Evolutionary conservation across 2,329 filamentous ascomycete genomes (phyloP).

Genomic region (Xylariaceae sp.): DNA sequence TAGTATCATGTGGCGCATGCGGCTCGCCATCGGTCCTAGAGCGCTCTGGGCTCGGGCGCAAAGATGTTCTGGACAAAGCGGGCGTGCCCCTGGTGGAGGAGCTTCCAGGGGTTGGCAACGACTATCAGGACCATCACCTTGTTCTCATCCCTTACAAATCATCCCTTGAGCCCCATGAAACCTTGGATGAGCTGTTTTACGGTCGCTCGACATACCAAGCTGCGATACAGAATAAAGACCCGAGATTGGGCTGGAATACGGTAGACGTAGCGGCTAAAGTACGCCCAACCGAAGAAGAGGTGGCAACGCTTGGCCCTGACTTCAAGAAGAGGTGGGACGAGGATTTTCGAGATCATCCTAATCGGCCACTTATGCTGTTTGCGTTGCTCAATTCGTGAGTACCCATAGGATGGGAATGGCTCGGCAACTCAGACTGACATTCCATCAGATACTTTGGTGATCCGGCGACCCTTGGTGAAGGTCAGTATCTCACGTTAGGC

Average conservation of each 20-base stretch:
- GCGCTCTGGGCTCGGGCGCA: constrained; percentile 57
- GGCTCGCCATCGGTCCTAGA: constrained; percentile 56
- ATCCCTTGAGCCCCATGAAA: constrained; percentile 44
- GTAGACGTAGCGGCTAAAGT: constrained; percentile 49
- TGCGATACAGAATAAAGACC: constrained; percentile 21
- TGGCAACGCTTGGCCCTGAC: constrained; percentile 44
- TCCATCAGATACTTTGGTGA: constrained; percentile 6
- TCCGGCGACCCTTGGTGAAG: constrained; percentile 13
- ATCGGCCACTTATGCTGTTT: constrained; percentile 43
- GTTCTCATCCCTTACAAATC: constrained; percentile 47
- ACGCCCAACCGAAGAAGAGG: constrained; percentile 46
- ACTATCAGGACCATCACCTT: constrained; percentile 51
- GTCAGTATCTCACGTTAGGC: constrained; percentile 48
- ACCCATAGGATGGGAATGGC: neutral
- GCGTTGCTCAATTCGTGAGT: constrained; percentile 35
- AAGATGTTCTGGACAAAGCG: constrained; percentile 37
- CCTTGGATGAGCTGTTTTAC: constrained; percentile 31
- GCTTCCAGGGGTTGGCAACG: constrained; percentile 49
- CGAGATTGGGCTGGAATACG: constrained; percentile 49
- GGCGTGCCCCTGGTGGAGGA: constrained; percentile 47
- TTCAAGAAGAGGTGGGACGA: constrained; percentile 48
- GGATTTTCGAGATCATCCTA: constrained; percentile 39
- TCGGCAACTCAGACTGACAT: constrained; percentile 16
- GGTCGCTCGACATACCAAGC: constrained; percentile 22
- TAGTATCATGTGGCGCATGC: constrained; percentile 45